Evolutionary conservation across 805 yeast species (phyloP).

Genomic region (Saccharomyces jurei): DNA sequence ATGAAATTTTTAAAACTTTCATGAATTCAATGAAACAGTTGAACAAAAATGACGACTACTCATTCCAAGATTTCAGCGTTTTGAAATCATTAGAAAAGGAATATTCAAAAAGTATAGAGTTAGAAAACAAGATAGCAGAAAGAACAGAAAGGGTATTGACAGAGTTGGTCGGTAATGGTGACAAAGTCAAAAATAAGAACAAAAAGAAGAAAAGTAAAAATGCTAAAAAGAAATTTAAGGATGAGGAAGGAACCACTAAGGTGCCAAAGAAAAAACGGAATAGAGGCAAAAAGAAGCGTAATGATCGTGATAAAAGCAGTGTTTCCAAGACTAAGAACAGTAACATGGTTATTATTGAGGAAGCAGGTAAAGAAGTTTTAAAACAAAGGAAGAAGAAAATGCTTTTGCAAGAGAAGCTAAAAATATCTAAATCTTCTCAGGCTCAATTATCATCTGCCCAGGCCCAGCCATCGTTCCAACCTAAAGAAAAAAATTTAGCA

Average conservation of each 20-base stretch:
- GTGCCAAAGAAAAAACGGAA: background rate
- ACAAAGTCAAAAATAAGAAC: slow-evolving; percentile 12
- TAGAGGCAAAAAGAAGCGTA: background rate
- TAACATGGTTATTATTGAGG: background rate
- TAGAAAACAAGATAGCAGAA: slow-evolving; percentile 12
- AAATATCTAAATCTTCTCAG: background rate
- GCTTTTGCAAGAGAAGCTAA: background rate
- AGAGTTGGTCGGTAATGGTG: slow-evolving; percentile 22
- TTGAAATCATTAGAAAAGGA: slow-evolving; percentile 25
- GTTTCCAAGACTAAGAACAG: background rate
- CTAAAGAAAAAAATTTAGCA: background rate
- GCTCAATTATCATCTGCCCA: background rate
- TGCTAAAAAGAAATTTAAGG: slow-evolving; percentile 2
- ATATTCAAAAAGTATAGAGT: slow-evolving; percentile 15
- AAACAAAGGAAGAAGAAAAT: background rate
- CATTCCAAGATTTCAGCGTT: slow-evolving; percentile 22
- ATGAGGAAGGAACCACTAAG: background rate
- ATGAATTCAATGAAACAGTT: slow-evolving; percentile 22
- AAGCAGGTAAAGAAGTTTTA: background rate
- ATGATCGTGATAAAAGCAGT: background rate
- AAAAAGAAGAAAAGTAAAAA: slow-evolving; percentile 16
- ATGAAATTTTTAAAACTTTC: slow-evolving; percentile 27
- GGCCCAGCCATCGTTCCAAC: background rate
- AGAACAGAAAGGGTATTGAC: slow-evolving; percentile 21
- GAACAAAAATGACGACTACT: slow-evolving; percentile 14